Base-by-base conservation (phyloP, 2,329 filamentous ascomycete genomes). In the Pyricularia grisea region DNA sequence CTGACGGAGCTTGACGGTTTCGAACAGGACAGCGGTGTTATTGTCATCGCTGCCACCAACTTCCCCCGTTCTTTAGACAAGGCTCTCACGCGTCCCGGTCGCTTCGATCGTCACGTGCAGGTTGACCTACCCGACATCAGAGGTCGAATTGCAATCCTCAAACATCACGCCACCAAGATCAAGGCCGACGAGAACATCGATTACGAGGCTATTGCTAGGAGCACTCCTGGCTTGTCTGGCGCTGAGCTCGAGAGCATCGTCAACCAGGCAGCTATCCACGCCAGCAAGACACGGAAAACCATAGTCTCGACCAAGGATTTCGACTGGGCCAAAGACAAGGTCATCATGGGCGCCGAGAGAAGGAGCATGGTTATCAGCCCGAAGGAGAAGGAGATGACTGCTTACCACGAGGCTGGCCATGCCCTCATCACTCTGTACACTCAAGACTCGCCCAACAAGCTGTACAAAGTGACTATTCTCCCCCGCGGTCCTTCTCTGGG, bases 381-480 rank as follows among this genome's bases (percentile, higher is more conserved):
- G 72, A 93, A 97, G 81, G 95, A 99, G 81, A 98, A 98, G 87
- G 91, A 88, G 77, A 96, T 93, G 17, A 95, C 98, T 63, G 95
- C 95, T 5, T 99, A 99, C 80, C 95, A 99, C 81, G 95, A 99
- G 81, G 96, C 94, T 69, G 95, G 95, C 2, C 95, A 99, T 78
- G 93, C 95, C 10, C 87, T 99, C 20, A 92, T 97, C 70, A 90
- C 91, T 69, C 89, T 97, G 75, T 93, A 94, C 73, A 92, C 90
- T 14, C 83, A 84, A 72, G 89, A 91, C 71, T 88, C 87, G 55
- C 87, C 90, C 68, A 90, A 86, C 72, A 91, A 91, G 36, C 85
- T 99, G 1, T 97, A 99, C 85, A 99, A 99, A 81, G 94, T 97
- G 67, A 99, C 95, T 0, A 96, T 99, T 74, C 90, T 99, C 75